Percentiles rank a stretch among this genome's conserved stretches.
Conservation (phyloP, 2,329 filamentous ascomycete species). For the Sporothrix euskadiensis region DNA sequence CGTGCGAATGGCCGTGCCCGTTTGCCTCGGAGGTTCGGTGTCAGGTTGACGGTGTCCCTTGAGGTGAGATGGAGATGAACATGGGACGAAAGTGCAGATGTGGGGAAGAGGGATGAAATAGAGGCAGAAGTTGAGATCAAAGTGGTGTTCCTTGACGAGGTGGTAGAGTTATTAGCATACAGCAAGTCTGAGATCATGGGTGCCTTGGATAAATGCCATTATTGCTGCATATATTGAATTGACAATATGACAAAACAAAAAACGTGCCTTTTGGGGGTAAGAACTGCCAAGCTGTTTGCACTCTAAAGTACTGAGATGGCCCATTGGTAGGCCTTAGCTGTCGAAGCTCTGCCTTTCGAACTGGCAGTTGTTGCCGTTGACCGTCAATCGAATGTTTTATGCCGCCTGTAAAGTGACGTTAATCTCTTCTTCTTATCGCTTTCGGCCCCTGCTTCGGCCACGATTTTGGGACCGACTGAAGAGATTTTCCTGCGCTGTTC, state of each 20-base stretch:
- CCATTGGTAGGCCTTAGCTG: neutral
- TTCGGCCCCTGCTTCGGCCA: slow-evolving; percentile 3
- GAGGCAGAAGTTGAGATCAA: slow-evolving; percentile 5
- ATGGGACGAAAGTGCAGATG: slow-evolving; percentile 6
- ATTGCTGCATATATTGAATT: neutral
- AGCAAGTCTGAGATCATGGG: neutral
- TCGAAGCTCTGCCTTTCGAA: neutral
- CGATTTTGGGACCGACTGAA: neutral
- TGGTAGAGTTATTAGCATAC: neutral
- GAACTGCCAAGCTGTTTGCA: neutral
- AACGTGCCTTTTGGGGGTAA: neutral
- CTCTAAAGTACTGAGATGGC: neutral
- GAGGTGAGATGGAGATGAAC: neutral
- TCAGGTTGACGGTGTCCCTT: neutral
- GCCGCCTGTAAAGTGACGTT: neutral
- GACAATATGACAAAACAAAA: neutral
- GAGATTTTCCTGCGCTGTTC: neutral
- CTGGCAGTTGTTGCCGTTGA: neutral
- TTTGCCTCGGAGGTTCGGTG: slow-evolving; percentile 12
- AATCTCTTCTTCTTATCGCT: neutral
- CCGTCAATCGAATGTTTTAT: slow-evolving; percentile 9
- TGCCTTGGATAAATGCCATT: slow-evolving; percentile 9
- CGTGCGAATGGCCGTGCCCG: neutral
- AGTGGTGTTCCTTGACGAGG: neutral
- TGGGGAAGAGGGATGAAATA: slow-evolving; percentile 21